These are phyloP conservation scores for Rosa hybrid DNA, from an alignment of 331 rosid species.

Conservation along the genomic window DNA sequence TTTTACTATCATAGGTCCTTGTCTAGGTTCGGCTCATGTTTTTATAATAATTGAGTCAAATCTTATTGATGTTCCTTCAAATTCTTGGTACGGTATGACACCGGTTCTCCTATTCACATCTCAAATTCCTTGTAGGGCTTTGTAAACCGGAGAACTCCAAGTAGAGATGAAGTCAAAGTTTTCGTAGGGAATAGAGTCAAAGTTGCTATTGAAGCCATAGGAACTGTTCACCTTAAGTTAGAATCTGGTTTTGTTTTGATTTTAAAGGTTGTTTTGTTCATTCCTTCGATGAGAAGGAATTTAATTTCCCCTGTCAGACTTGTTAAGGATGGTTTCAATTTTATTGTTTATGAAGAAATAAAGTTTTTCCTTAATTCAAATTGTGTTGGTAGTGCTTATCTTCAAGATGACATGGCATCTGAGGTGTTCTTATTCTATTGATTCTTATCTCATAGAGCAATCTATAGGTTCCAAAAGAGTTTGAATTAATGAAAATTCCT, in stretches of 20 bases:
- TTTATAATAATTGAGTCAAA: not conserved
- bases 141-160: not conserved
- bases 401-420: not conserved
- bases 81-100: not conserved
- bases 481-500: not conserved
- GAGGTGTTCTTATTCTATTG: not conserved
- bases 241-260: not conserved
- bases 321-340: not conserved
- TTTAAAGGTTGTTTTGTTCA: not conserved
- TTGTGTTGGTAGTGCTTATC: not conserved
- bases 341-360: not conserved
- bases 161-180: not conserved
- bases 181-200: not conserved
- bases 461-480: not conserved
- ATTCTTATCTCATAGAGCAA: not conserved
- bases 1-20: not conserved
- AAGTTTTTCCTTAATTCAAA: not conserved
- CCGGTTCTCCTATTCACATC: not conserved
- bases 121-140: not conserved
- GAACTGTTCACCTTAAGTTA: not conserved
- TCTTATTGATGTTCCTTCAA: not conserved
- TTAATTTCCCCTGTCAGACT: not conserved
- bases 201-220: not conserved
- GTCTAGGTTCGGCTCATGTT: not conserved
- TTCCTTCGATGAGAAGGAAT: not conserved